Base-by-base conservation (phyloP, 495 filamentous ascomycete genomes). In the Penicillium alfredii region DNA sequence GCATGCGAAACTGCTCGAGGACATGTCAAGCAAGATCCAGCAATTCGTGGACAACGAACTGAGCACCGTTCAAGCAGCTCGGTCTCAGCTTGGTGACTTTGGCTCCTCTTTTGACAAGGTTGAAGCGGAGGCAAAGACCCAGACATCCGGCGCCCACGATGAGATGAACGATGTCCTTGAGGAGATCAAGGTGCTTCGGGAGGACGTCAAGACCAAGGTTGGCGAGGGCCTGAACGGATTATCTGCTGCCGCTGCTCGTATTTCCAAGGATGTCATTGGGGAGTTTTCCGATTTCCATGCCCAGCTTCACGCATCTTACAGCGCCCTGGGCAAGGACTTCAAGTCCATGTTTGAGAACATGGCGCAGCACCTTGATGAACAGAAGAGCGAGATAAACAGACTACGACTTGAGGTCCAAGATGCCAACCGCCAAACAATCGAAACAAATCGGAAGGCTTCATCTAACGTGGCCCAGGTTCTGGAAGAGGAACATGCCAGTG, bases 121-220 rank as follows among this genome's bases (percentile, higher is more conserved):
- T 9, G 80, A 84, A 57, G 52, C 66, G 13, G 73, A 83, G 42
- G 73, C 92, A 8, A 72, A 80, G 19, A 66, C 69, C 10, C 81
- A 90, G 47, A 84, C 79, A 11, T 66, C 73, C 16, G 63, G 73
- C 31, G 81, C 86, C 3, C 86, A 84, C 48, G 79, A 88, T 35
- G 82, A 92, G 39, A 93, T 95, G 86, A 88, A 96, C 47, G 66
- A 73, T 17, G 82, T 94, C 14, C 73, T 98, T 3, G 89, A 92
- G 47, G 92, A 93, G 50, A 94, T 97, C 55, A 88, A 92, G 52
- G 75, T 74, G 23, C 71, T 96, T 17, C 75, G 92, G 14, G 83
- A 94, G 59, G 81, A 86, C 30, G 83, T 96, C 11, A 96, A 95
- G 61, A 61, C 72, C 21, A 81, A 81, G 27, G 86, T 97, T 21